A percentile compares a stretch with the other conserved stretches of the same genome.
These are phyloP conservation scores for Fusarium citri DNA, from an alignment of 2,329 filamentous ascomycete species.

Conservation along the genomic window DNA sequence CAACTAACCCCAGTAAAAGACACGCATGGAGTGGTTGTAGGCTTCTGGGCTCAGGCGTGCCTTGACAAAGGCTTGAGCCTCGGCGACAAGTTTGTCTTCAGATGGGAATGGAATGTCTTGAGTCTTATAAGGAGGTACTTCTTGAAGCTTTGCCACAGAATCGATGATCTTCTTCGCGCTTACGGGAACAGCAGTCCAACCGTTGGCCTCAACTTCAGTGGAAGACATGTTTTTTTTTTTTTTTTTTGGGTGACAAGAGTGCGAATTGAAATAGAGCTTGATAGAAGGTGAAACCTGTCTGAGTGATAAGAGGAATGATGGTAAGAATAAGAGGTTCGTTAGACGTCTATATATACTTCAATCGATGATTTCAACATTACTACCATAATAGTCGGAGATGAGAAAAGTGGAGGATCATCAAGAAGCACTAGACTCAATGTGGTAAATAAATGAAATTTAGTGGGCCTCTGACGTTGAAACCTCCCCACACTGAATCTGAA, in stretches of 20 bases:
- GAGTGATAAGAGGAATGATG: background rate
- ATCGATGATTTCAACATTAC: background rate
- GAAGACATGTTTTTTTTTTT: background rate
- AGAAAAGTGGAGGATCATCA: background rate
- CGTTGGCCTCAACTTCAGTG: constrained; percentile 45
- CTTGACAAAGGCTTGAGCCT: constrained; percentile 62
- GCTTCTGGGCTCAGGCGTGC: constrained; percentile 64
- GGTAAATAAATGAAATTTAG: background rate
- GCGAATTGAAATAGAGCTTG: background rate
- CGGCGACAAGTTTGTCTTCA: constrained; percentile 58
- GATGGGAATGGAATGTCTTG: constrained; percentile 60
- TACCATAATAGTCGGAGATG: background rate
- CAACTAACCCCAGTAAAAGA: constrained; percentile 67
- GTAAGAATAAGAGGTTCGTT: background rate
- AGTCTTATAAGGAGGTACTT: constrained; percentile 44
- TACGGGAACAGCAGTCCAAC: constrained; percentile 58
- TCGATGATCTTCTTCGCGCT: constrained; percentile 55
- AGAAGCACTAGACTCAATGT: background rate
- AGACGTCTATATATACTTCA: background rate
- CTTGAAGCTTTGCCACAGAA: constrained; percentile 52
- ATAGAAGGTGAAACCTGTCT: background rate
- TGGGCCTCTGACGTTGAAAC: background rate
- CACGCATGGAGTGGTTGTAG: constrained; percentile 77
- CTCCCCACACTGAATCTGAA: background rate
- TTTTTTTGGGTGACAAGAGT: background rate